phyloP scores from a whole-genome alignment of 129 eudicot species.

The Chrysanthemum makinoi region DNA sequence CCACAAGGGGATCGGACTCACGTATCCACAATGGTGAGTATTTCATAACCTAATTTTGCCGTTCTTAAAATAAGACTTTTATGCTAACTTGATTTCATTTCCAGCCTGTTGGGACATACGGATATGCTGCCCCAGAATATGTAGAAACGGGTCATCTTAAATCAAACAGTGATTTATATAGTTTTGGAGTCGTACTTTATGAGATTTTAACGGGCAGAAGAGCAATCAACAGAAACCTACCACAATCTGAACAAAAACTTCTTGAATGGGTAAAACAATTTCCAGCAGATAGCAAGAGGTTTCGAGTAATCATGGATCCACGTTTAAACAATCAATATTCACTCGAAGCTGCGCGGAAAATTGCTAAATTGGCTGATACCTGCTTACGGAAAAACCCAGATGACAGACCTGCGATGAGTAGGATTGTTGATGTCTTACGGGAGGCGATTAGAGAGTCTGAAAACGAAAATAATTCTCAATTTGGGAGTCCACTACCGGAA shows the following conservation, averaged over 20 bases:
- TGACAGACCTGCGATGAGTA: constrained; percentile 60
- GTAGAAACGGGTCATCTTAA: constrained; percentile 68
- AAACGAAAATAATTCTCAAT: constrained; percentile 16
- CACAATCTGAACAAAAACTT: constrained; percentile 61
- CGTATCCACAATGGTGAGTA: constrained; percentile 71
- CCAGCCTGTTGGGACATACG: constrained; percentile 80
- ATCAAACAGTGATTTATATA: constrained; percentile 71
- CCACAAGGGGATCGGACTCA: constrained; percentile 66
- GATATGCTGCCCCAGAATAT: constrained; percentile 94
- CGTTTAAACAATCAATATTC: constrained; percentile 59
- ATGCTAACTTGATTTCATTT: constrained; percentile 17
- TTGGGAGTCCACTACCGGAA: constrained; percentile 21
- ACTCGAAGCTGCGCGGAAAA: constrained; percentile 41
- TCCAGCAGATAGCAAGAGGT: constrained; percentile 63
- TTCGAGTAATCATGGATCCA: constrained; percentile 64
- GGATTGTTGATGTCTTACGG: constrained; percentile 51
- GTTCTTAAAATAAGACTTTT: neutral
- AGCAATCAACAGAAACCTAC: constrained; percentile 53
- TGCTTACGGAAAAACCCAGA: constrained; percentile 57
- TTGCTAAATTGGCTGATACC: constrained; percentile 63
- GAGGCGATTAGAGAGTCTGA: constrained; percentile 54
- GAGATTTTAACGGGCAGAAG: constrained; percentile 72
- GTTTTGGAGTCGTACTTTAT: constrained; percentile 75
- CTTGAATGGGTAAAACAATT: constrained; percentile 81
- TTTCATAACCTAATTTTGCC: neutral